These are phyloP conservation scores for Microbotryum saponariae DNA, from an alignment of 1,284 basidiomycete species.

Conservation along the genomic window DNA sequence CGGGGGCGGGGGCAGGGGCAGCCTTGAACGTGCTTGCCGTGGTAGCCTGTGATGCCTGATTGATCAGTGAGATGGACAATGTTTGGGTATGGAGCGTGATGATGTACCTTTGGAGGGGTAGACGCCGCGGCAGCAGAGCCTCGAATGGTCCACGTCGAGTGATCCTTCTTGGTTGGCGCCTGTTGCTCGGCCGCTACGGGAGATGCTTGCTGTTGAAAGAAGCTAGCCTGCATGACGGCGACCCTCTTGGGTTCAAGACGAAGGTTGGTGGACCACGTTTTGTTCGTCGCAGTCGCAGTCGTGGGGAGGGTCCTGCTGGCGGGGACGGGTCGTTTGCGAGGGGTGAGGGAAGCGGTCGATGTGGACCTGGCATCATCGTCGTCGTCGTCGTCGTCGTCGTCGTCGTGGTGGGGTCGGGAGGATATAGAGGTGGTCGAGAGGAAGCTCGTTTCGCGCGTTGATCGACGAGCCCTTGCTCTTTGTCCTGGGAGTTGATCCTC, in stretches of 20 bases:
- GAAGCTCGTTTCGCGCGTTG: not conserved
- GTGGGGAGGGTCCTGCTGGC: not conserved
- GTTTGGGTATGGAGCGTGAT: too few relatives aligned
- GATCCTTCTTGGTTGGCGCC: too few relatives aligned
- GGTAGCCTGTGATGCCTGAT: too few relatives aligned
- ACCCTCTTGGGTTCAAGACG: slow-evolving; percentile 72
- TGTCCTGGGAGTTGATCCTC: not conserved
- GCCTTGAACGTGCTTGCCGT: too few relatives aligned
- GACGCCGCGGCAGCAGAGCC: too few relatives aligned
- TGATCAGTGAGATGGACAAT: too few relatives aligned
- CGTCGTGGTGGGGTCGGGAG: slow-evolving; percentile 13
- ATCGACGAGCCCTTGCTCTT: not conserved
- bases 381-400: slow-evolving; percentile 25
- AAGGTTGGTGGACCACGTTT: slow-evolving; percentile 58
- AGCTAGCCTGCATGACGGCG: slow-evolving; percentile 82
- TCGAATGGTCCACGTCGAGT: too few relatives aligned
- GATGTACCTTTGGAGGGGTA: too few relatives aligned
- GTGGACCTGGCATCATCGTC: slow-evolving; percentile 13
- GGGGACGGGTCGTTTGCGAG: not conserved
- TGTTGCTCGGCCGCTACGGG: not conserved
- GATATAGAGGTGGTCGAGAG: slow-evolving; percentile 1
- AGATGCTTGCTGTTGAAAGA: slow-evolving; percentile 49
- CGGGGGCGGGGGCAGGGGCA: too few relatives aligned
- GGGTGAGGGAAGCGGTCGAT: not conserved
- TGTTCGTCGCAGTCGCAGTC: not conserved